A percentile compares a stretch with the other conserved stretches of the same genome.
Conservation (phyloP, 768 basidiomycete species). For the Trametes cubensis region DNA sequence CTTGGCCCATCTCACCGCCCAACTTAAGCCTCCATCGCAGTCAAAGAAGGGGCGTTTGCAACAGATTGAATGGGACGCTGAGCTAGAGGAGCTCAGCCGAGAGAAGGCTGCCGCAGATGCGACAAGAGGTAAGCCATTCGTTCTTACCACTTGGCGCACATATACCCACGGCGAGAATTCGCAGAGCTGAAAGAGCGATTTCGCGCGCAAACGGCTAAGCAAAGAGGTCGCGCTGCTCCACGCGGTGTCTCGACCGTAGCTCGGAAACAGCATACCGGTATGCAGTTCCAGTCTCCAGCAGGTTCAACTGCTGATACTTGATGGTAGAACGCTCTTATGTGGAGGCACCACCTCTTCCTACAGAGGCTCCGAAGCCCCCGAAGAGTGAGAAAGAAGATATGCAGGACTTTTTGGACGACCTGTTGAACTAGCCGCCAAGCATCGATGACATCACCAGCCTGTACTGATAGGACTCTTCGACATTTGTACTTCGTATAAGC, state of each 20-base stretch:
- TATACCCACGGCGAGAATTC: neutral
- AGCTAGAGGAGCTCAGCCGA: conserved; percentile 63
- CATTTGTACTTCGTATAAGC: neutral
- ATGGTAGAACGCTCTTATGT: conserved; percentile 37
- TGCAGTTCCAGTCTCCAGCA: neutral
- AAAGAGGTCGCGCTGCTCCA: conserved; percentile 24
- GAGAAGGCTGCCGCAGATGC: conserved; percentile 80
- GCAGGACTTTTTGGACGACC: conserved; percentile 74
- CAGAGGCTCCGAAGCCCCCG: conserved; percentile 36
- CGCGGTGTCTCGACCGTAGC: conserved; percentile 17
- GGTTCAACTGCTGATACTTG: neutral
- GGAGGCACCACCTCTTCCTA: conserved; percentile 60
- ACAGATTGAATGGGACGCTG: conserved; percentile 67
- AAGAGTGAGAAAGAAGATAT: conserved; percentile 56
- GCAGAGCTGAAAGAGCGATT: conserved; percentile 38
- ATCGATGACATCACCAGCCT: neutral
- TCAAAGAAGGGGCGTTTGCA: conserved; percentile 66
- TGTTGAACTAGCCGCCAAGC: conserved; percentile 44
- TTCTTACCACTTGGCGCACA: neutral
- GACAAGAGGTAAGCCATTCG: conserved; percentile 57
- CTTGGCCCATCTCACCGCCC: conserved; percentile 51
- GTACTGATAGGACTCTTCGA: too few relatives aligned
- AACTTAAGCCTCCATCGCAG: conserved; percentile 11
- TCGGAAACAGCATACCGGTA: conserved; percentile 16
- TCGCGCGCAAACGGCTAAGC: conserved; percentile 30